Evolutionary conservation across 169 alveolate genomes (phyloP).

Genomic region (Eimeria falciformis): DNA sequence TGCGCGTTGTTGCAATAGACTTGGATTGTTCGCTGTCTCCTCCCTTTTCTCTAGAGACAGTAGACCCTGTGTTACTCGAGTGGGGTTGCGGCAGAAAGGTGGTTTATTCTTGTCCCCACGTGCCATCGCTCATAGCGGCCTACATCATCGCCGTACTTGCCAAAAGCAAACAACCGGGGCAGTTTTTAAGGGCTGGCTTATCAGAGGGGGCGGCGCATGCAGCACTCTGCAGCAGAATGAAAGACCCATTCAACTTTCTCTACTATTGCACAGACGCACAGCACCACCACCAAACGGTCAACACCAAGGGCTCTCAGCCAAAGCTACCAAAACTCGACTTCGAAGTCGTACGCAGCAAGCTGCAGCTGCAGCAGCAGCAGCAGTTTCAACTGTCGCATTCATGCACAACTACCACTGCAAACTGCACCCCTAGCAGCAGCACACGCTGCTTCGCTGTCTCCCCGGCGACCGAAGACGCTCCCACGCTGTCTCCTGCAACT

Average conservation of each 20-base stretch:
- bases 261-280: constrained; percentile 18
- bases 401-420: constrained; percentile 14
- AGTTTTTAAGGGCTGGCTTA: constrained; percentile 46
- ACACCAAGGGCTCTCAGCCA: constrained; percentile 12
- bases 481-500: background rate
- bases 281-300: constrained; percentile 21
- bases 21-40: constrained; percentile 62
- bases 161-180: constrained; percentile 28
- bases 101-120: constrained; percentile 72
- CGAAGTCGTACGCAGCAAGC: too few relatives aligned
- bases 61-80: constrained; percentile 26
- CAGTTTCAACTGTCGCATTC: constrained; percentile 7
- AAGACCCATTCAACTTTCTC: constrained; percentile 28
- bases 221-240: background rate
- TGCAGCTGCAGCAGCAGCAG: constrained; percentile 10
- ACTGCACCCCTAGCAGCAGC: constrained; percentile 26
- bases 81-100: constrained; percentile 71
- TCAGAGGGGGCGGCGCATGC: constrained; percentile 51
- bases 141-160: constrained; percentile 68
- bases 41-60: constrained; percentile 42
- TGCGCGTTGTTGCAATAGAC: constrained; percentile 71
- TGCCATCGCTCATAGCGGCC: constrained; percentile 64
- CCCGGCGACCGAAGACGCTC: background rate
- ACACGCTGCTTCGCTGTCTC: constrained; percentile 10
- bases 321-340: background rate